A percentile compares a stretch with the other conserved stretches of the same genome.
Conservation (phyloP, 1,284 basidiomycete species). For the Vanrija humicola region DNA sequence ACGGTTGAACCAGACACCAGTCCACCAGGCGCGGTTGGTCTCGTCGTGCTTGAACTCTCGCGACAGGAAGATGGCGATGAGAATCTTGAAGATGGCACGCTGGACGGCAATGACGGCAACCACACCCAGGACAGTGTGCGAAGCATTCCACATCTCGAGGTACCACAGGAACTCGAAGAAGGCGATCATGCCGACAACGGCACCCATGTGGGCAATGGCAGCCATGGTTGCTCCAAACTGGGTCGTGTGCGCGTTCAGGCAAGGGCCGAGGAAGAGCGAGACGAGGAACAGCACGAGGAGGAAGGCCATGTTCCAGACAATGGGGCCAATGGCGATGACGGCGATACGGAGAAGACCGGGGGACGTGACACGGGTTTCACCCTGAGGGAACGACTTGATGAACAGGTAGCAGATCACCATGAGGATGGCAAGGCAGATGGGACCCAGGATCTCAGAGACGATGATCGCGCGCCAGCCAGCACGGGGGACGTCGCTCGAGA, state of each 20-base stretch:
- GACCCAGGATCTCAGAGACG: conserved; percentile 81
- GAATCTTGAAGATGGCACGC: conserved; percentile 82
- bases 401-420: conserved; percentile 84
- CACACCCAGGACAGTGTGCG: conserved; percentile 84
- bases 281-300: conserved; percentile 81
- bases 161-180: conserved; percentile 97
- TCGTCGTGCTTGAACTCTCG: conserved; percentile 97
- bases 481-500: conserved; percentile 85
- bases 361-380: conserved; percentile 48
- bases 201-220: conserved; percentile 73
- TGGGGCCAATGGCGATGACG: conserved; percentile 86
- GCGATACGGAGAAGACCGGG: conserved; percentile 87
- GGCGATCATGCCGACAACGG: conserved; percentile 75
- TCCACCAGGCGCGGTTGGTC: conserved; percentile 97
- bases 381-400: conserved; percentile 60
- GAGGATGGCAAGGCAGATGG: conserved; percentile 72
- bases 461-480: conserved; percentile 85
- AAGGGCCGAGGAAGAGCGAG: conserved; percentile 85
- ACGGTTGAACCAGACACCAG: conserved; percentile 87
- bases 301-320: conserved; percentile 91
- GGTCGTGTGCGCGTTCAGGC: conserved; percentile 71
- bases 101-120: conserved; percentile 84
- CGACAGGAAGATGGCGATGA: conserved; percentile 86
- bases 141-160: conserved; percentile 85
- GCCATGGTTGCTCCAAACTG: conserved; percentile 88